These are phyloP conservation scores for Chernovozyma sophiae-reginae DNA, from an alignment of 1,139 yeast genomes.

Conservation along the genomic window DNA sequence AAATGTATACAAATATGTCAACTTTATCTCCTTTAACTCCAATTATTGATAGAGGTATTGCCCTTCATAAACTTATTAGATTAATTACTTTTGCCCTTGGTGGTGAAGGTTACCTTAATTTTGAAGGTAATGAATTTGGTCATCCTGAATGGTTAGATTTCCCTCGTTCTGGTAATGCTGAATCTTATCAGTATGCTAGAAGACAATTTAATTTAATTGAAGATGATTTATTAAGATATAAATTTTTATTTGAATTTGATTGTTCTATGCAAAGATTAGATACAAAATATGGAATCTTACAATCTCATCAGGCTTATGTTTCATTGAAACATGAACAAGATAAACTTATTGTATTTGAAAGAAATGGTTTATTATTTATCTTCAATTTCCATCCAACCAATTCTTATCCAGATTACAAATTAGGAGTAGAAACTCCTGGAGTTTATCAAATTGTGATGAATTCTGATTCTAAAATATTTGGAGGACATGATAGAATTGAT, in stretches of 20 bases:
- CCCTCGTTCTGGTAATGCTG: slow-evolving; percentile 85
- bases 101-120: slow-evolving; percentile 93
- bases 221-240: slow-evolving; percentile 76
- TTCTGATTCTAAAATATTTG: slow-evolving; percentile 66
- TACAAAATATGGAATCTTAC: slow-evolving; percentile 64
- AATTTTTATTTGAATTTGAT: slow-evolving; percentile 74
- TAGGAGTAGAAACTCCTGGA: slow-evolving; percentile 84
- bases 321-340: slow-evolving; percentile 86
- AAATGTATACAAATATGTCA: slow-evolving; percentile 97
- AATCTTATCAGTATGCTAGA: slow-evolving; percentile 90
- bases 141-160: slow-evolving; percentile 99
- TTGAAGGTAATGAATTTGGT: slow-evolving; percentile 97
- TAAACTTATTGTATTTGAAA: slow-evolving; percentile 83
- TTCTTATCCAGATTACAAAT: slow-evolving; percentile 79
- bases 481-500: slow-evolving; percentile 79
- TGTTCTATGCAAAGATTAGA: slow-evolving; percentile 79
- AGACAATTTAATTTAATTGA: slow-evolving; percentile 86
- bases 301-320: slow-evolving; percentile 77
- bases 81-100: slow-evolving; percentile 83
- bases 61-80: slow-evolving; percentile 87
- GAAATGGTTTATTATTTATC: slow-evolving; percentile 78
- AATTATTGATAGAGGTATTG: slow-evolving; percentile 80
- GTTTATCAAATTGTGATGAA: slow-evolving; percentile 69
- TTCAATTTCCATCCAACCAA: slow-evolving; percentile 87
- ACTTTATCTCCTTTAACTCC: slow-evolving; percentile 66